Conservation (phyloP, 2,329 filamentous ascomycete species). For the Rachicladosporium sp. region DNA sequence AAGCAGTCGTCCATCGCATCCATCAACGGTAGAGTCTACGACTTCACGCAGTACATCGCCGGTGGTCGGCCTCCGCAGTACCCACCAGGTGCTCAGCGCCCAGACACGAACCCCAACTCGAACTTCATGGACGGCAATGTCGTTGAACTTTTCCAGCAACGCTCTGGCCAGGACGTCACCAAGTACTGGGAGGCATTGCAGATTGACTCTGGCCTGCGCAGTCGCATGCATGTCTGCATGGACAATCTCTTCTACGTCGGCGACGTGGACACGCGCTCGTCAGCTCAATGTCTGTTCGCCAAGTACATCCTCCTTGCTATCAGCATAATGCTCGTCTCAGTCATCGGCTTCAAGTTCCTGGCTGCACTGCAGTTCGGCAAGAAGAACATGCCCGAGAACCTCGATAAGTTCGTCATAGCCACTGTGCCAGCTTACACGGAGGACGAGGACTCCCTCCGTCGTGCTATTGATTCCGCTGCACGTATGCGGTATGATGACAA, state of each 20-base stretch:
- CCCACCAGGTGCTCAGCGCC: constrained; percentile 41
- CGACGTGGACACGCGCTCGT: constrained; percentile 82
- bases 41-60: constrained; percentile 69
- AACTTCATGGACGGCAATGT: constrained; percentile 75
- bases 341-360: constrained; percentile 93
- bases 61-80: constrained; percentile 59
- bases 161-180: constrained; percentile 66
- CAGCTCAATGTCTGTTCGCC: constrained; percentile 70
- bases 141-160: constrained; percentile 62
- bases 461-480: constrained; percentile 91
- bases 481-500: constrained; percentile 97
- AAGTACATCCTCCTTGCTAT: constrained; percentile 81
- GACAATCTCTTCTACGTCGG: constrained; percentile 94
- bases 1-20: constrained; percentile 55
- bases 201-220: constrained; percentile 44
- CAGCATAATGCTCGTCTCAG: constrained; percentile 62
- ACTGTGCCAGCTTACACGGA: constrained; percentile 97
- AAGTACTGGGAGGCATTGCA: constrained; percentile 66
- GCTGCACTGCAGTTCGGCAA: constrained; percentile 87
- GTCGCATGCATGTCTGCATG: constrained; percentile 67
- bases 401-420: constrained; percentile 97
- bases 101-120: constrained; percentile 36
- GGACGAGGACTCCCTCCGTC: constrained; percentile 91
- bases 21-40: constrained; percentile 70
- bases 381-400: constrained; percentile 85